Percentiles rank a stretch among this genome's conserved stretches.
These are phyloP conservation scores for Filobasidium uniguttulatum DNA, from an alignment of 1,284 basidiomycete species.

Conservation along the genomic window DNA sequence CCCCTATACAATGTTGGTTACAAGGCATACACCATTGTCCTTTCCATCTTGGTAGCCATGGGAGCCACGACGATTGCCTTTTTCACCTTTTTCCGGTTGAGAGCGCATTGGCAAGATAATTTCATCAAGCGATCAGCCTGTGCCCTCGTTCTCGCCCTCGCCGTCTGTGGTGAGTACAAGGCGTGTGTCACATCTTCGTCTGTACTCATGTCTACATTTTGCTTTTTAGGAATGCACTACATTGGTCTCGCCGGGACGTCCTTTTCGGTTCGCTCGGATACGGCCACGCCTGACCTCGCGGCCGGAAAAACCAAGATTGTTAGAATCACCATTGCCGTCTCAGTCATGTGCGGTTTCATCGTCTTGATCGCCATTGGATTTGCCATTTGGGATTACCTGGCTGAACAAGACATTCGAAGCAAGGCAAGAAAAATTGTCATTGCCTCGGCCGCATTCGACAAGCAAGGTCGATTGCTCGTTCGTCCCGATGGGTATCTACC, in stretches of 20 bases:
- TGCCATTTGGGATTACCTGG: conserved; percentile 33
- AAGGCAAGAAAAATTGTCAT: conserved; percentile 41
- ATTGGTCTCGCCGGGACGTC: conserved; percentile 39
- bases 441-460: conserved; percentile 41
- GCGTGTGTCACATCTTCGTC: too few species aligned
- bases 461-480: conserved; percentile 40
- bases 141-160: conserved; percentile 36
- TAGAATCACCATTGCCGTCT: conserved; percentile 37
- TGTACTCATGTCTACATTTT: too few species aligned
- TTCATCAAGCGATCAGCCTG: conserved; percentile 41
- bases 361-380: conserved; percentile 37
- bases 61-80: conserved; percentile 39
- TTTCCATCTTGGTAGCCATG: conserved; percentile 40
- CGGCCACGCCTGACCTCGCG: conserved; percentile 16
- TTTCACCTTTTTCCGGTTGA: conserved; percentile 40
- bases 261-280: conserved; percentile 30
- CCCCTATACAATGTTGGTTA: conserved; percentile 27
- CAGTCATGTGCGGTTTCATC: conserved; percentile 41
- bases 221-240: conserved; percentile 39
- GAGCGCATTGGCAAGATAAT: conserved; percentile 40
- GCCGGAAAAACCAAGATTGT: conserved; percentile 26
- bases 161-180: conserved; percentile 32
- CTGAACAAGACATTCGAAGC: conserved; percentile 28
- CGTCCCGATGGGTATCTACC: conserved; percentile 41
- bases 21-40: conserved; percentile 35